Base-by-base conservation (phyloP, 495 filamentous ascomycete species). In the Aspergillus leporis region DNA sequence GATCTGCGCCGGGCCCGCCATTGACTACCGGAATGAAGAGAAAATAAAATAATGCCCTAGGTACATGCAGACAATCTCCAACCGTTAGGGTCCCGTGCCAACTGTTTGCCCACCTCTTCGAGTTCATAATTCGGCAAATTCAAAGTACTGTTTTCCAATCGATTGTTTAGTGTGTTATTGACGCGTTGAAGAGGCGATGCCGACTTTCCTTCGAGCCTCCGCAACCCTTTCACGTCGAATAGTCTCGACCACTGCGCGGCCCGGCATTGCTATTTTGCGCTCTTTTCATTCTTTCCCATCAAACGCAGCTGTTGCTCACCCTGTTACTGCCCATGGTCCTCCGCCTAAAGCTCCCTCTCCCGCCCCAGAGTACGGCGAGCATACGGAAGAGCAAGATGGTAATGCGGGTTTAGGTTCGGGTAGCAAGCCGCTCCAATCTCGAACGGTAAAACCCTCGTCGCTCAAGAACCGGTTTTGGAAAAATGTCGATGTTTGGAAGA, bases 401-500 rank as follows among this genome's bases (percentile, higher is more conserved):
- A 56, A 82, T 41, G 71, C 84, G 46, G 71, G 78, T 65, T 61
- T 67, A 46, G 81, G 76, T 8, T 77, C 78, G 55, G 79, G 78
- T 56, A 43, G 80, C 51, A 52, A 62, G 8, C 69, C 75, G 32
- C 13, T 8, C 45, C 66, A 74, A 32, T 53, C 49, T 18, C 62
- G 64, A 10, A 51, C 61, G 28, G 45, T 68, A 10, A 76, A 81
- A 61, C 70, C 76, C 5, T 69, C 76, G 28, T 71, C 77, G 43
- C 72, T 90, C 56, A 83, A 81, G 69, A 88, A 87, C 71, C 80
- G 90, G 8, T 94, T 95, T 70, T 96, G 92, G 91, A 91, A 88
- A 67, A 80, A 93, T 74, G 90, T 91, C 5, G 71, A 79, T 65
- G 86, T 95, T 16, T 74, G 81, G 49, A 67, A 67, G 49, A 71